Conservation (phyloP, 1,139 yeast genomes). For the Scheffersomyces titani region DNA sequence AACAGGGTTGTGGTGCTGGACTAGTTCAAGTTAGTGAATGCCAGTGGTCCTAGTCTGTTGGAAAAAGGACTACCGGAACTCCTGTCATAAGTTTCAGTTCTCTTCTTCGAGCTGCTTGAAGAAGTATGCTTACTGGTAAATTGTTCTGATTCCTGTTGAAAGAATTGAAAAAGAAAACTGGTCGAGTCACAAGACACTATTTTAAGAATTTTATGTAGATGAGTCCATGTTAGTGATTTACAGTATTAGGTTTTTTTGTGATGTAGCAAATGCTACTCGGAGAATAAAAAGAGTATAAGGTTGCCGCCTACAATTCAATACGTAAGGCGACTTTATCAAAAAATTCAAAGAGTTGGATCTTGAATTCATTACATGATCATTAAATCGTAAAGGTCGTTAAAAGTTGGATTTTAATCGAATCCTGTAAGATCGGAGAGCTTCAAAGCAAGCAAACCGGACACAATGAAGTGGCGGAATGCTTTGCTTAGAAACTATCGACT, state of each 20-base stretch:
- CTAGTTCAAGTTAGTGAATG: neutral
- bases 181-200: constrained; percentile 6
- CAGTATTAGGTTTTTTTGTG: neutral
- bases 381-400: constrained; percentile 26
- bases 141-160: constrained; percentile 13
- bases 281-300: neutral
- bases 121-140: neutral
- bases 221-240: constrained; percentile 1
- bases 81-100: neutral
- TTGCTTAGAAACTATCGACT: neutral
- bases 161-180: constrained; percentile 18
- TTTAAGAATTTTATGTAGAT: neutral
- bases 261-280: neutral
- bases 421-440: constrained; percentile 3
- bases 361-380: constrained; percentile 17
- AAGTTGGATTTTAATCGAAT: constrained; percentile 41
- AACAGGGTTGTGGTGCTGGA: neutral
- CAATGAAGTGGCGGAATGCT: constrained; percentile 9
- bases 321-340: neutral
- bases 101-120: neutral
- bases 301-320: neutral
- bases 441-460: constrained; percentile 3
- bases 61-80: neutral
- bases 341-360: constrained; percentile 36
- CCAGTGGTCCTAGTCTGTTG: neutral